Conservation (phyloP, 1,284 basidiomycete species). For the Neonothopanus nambi region DNA sequence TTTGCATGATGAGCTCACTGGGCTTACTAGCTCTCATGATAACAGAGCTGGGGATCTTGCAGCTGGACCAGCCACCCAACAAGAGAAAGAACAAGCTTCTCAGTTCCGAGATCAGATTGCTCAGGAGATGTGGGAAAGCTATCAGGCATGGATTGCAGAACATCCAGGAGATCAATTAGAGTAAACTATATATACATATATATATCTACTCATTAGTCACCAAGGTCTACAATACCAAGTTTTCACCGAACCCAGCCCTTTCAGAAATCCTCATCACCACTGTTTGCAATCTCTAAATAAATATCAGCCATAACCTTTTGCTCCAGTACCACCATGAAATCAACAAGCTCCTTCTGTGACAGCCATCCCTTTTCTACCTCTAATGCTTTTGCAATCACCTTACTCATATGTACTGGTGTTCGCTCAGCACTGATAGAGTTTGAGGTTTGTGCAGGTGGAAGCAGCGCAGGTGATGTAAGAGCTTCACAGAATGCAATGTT, state of each 20-base stretch:
- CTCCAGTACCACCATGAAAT: not conserved
- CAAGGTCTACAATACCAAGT: no score
- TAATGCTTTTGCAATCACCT: not conserved
- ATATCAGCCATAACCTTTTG: not conserved
- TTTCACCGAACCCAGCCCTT: not conserved
- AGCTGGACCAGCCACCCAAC: not conserved
- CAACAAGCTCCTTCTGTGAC: not conserved
- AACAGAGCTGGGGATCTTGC: not conserved
- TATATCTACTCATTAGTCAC: no score
- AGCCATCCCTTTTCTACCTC: not conserved
- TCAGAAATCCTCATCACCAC: not conserved
- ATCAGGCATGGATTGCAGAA: constrained; percentile 12
- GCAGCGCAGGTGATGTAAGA: not conserved
- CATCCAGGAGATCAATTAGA: no score
- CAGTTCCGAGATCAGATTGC: constrained; percentile 19
- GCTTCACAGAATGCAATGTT: not conserved
- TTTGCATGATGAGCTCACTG: not conserved
- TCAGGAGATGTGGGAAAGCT: constrained; percentile 23
- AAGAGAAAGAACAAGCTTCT: constrained; percentile 15
- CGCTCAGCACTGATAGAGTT: not conserved
- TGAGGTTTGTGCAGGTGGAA: not conserved
- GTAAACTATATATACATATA: no score
- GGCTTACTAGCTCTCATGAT: no score
- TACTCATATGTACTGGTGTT: not conserved
- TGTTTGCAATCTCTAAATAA: not conserved